Evolutionary conservation across 2,329 filamentous ascomycete genomes (phyloP).

Genomic region (Zymoseptoria tritici): DNA sequence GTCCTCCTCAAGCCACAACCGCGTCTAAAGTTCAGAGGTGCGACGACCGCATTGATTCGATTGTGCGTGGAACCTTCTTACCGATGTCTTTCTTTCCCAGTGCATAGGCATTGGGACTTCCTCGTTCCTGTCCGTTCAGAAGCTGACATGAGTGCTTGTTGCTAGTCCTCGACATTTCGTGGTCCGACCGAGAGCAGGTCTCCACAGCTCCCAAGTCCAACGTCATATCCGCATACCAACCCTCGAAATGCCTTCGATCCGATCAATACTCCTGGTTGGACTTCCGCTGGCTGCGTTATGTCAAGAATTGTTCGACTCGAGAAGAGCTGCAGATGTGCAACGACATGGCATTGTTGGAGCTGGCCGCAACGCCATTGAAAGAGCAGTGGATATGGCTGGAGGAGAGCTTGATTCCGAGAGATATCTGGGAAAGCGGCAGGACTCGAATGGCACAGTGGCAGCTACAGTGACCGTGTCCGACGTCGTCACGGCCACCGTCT

Average conservation of each 20-base stretch:
- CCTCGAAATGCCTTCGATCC: conserved; percentile 34
- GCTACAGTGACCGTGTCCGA: conserved; percentile 17
- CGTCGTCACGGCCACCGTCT: conserved; percentile 23
- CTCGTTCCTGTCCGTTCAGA: neutral
- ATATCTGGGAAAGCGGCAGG: conserved; percentile 38
- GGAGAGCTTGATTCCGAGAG: conserved; percentile 27
- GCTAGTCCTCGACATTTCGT: conserved; percentile 3
- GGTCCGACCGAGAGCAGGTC: conserved; percentile 8
- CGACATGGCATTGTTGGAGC: conserved; percentile 57
- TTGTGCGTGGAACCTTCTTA: neutral
- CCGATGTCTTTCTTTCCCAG: neutral
- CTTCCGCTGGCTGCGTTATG: conserved; percentile 32
- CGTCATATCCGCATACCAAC: neutral
- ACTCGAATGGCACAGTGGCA: conserved; percentile 19
- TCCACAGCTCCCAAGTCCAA: conserved; percentile 1
- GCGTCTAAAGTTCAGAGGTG: neutral
- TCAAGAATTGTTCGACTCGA: conserved; percentile 12
- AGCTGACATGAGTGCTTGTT: conserved; percentile 3
- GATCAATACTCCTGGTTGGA: conserved; percentile 32
- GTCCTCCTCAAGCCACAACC: too few species aligned
- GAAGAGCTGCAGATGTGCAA: neutral
- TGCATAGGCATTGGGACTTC: neutral
- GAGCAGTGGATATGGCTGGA: conserved; percentile 55
- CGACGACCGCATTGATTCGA: neutral
- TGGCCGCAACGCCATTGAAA: conserved; percentile 55